Evolutionary conservation across 306 rosid species (phyloP).

Genomic region (Corylus heterophylla): DNA sequence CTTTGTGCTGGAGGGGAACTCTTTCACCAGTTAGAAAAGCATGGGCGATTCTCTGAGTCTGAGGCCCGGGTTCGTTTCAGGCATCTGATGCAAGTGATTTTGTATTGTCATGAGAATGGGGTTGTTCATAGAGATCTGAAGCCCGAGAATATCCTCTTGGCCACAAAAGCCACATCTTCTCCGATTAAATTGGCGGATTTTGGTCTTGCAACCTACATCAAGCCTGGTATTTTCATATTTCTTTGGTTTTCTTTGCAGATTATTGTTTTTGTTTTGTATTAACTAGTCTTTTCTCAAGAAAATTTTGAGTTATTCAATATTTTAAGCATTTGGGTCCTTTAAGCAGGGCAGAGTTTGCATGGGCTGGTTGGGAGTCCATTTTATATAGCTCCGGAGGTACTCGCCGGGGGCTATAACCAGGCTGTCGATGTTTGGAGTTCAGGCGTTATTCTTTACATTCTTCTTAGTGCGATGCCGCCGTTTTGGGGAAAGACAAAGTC

Average conservation of each 20-base stretch:
- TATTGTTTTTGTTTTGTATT: conserved; percentile 5
- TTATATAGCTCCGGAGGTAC: conserved; percentile 87
- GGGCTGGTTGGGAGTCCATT: conserved; percentile 94
- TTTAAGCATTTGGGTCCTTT: conserved; percentile 36
- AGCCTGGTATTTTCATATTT: conserved; percentile 60
- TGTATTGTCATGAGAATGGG: conserved; percentile 85
- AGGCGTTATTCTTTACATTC: conserved; percentile 82
- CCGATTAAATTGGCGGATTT: conserved; percentile 86
- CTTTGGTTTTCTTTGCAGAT: conserved; percentile 24
- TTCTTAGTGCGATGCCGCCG: conserved; percentile 80
- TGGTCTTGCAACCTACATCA: conserved; percentile 88
- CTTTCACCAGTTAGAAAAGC: conserved; percentile 74
- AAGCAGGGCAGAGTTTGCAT: conserved; percentile 77
- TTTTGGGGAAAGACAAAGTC: conserved; percentile 95
- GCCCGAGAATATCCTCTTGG: conserved; percentile 82
- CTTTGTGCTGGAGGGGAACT: conserved; percentile 95
- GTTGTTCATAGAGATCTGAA: conserved; percentile 86
- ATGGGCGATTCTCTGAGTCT: conserved; percentile 67
- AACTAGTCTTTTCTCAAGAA: conserved; percentile 1
- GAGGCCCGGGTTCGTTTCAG: conserved; percentile 73
- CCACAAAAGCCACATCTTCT: conserved; percentile 68
- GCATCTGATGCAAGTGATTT: conserved; percentile 79
- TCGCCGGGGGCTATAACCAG: conserved; percentile 82
- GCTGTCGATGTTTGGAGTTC: conserved; percentile 93
- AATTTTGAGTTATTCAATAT: conserved; percentile 16